Conservation (phyloP, 257 asterid species). For the Solanum pimpinellifolium region DNA sequence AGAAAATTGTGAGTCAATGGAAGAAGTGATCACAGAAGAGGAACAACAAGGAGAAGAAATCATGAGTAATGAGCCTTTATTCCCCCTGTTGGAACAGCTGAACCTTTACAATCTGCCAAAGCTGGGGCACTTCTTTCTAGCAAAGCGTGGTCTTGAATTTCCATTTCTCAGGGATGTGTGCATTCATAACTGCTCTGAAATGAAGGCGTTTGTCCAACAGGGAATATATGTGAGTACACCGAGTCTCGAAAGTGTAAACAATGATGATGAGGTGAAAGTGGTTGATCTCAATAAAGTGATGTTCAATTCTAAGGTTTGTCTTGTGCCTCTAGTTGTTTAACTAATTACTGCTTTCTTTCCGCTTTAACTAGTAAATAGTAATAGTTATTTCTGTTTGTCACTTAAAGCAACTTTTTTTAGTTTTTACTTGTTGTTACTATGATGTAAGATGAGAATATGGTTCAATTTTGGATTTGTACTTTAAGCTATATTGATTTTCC, state of each 20-base stretch:
- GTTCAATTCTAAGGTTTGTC: not conserved
- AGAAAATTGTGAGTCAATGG: not conserved
- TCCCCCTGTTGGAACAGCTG: not conserved
- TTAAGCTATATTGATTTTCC: not conserved
- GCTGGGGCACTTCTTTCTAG: not conserved
- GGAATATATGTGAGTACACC: not conserved
- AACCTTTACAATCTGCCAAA: accelerated
- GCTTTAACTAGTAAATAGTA: not conserved
- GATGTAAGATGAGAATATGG: not conserved
- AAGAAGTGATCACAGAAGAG: not conserved
- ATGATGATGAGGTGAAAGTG: not conserved
- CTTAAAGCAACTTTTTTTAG: not conserved
- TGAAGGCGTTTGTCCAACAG: not conserved
- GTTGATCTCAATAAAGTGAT: not conserved
- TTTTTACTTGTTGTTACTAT: not conserved
- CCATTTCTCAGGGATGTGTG: not conserved
- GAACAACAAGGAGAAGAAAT: not conserved
- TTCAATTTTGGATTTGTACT: not conserved
- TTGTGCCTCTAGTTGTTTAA: not conserved
- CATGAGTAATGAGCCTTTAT: not conserved
- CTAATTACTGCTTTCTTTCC: not conserved
- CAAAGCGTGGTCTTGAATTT: not conserved
- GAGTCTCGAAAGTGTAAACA: not conserved
- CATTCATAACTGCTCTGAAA: not conserved
- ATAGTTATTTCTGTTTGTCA: not conserved